Percentiles rank a stretch among this genome's conserved stretches.
These are phyloP conservation scores for Lipomyces sp. DNA, from an alignment of 805 yeast species.

Conservation along the genomic window DNA sequence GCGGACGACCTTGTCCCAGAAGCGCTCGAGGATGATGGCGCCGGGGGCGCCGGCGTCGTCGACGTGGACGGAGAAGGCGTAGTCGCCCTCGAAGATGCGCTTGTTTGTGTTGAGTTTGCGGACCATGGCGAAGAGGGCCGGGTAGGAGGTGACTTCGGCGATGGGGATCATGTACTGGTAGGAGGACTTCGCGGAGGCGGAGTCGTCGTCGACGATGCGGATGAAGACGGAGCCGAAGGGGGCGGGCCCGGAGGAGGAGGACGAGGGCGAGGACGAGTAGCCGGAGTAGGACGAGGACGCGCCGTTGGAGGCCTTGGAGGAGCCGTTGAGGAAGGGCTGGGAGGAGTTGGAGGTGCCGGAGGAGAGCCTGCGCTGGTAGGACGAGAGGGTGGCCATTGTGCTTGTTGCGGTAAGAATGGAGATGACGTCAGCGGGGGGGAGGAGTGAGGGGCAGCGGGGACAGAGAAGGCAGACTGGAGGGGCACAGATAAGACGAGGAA, in stretches of 20 bases:
- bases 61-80: slow-evolving; percentile 27
- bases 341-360: slow-evolving; percentile 10
- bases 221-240: slow-evolving; percentile 18
- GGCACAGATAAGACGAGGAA: neutral
- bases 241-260: slow-evolving; percentile 13
- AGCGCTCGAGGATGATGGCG: slow-evolving; percentile 28
- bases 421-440: no score
- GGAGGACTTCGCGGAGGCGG: neutral
- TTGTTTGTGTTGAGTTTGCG: slow-evolving; percentile 24
- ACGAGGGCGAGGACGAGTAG: slow-evolving; percentile 7
- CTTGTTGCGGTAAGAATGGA: neutral
- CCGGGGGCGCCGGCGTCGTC: slow-evolving; percentile 28
- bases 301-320: slow-evolving; percentile 1
- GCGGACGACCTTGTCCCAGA: slow-evolving; percentile 30
- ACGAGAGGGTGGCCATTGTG: slow-evolving; percentile 7
- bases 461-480: neutral
- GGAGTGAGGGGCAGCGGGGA: neutral
- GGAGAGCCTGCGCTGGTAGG: slow-evolving; percentile 23
- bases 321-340: slow-evolving; percentile 5
- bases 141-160: slow-evolving; percentile 19
- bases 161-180: slow-evolving; percentile 23
- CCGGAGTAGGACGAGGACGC: slow-evolving; percentile 1
- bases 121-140: slow-evolving; percentile 24
- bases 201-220: slow-evolving; percentile 17
- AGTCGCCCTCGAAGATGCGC: slow-evolving; percentile 23